Conservation (phyloP, 345 rosid genomes). For the Syzygium oleosum region DNA sequence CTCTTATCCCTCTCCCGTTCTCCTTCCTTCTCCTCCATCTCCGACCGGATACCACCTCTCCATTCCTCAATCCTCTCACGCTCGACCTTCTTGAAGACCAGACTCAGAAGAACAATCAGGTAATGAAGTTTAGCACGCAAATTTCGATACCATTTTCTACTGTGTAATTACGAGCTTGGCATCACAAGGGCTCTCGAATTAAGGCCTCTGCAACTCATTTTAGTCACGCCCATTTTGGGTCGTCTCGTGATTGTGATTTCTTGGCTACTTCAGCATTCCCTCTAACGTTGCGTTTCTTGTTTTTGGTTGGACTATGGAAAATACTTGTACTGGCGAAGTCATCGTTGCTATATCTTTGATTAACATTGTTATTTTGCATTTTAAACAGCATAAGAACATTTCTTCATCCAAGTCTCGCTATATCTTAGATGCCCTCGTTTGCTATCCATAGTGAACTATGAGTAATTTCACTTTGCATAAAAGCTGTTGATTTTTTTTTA, state of each 20-base stretch:
- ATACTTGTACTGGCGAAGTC: not conserved
- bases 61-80: not conserved
- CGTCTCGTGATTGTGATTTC: not conserved
- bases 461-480: not conserved
- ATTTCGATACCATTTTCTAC: not conserved
- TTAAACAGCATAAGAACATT: not conserved
- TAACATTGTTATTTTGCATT: not conserved
- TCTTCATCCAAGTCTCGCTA: not conserved
- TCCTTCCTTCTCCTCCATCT: not conserved
- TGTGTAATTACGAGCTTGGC: not conserved
- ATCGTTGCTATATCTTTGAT: not conserved
- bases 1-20: not conserved
- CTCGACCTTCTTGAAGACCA: not conserved
- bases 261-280: not conserved
- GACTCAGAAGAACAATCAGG: not conserved
- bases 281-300: not conserved
- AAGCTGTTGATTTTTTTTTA: conserved; percentile 19
- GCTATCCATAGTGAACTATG: not conserved
- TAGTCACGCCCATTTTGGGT: not conserved
- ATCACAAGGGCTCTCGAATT: not conserved
- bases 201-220: not conserved
- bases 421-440: not conserved
- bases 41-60: not conserved
- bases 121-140: not conserved
- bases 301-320: not conserved